Conservation (phyloP, 2,329 filamentous ascomycete species). For the Lithohypha guttulata region DNA sequence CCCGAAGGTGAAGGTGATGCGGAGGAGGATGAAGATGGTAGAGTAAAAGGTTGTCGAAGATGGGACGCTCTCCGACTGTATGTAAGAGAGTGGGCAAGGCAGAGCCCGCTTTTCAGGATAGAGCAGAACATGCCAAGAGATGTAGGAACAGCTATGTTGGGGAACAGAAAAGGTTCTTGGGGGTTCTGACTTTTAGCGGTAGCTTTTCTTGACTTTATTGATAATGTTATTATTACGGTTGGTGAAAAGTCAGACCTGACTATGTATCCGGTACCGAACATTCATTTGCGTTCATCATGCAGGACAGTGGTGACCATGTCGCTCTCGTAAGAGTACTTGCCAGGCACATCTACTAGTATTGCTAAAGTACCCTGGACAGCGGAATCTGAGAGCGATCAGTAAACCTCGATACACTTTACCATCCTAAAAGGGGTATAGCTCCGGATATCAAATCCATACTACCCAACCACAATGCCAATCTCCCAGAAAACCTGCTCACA, state of each 20-base stretch:
- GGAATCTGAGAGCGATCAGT: too few relatives aligned
- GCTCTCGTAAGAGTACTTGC: too few relatives aligned
- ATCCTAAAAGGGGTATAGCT: too few relatives aligned
- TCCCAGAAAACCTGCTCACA: background rate
- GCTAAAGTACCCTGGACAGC: too few relatives aligned
- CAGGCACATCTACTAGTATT: too few relatives aligned
- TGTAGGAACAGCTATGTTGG: constrained; percentile 8
- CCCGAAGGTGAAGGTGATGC: constrained; percentile 23
- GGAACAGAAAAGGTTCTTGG: constrained; percentile 8
- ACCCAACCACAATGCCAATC: background rate
- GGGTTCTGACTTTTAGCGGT: background rate
- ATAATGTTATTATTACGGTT: too few relatives aligned
- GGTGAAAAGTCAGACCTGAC: too few relatives aligned
- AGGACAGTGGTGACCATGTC: too few relatives aligned
- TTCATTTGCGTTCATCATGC: background rate
- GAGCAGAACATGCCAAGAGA: constrained; percentile 7
- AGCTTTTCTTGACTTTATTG: too few relatives aligned
- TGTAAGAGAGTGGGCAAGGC: constrained; percentile 78
- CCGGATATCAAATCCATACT: background rate
- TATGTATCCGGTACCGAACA: background rate
- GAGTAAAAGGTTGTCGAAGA: constrained; percentile 48
- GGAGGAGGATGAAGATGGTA: constrained; percentile 37
- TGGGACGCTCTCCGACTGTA: constrained; percentile 80
- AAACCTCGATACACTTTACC: too few relatives aligned
- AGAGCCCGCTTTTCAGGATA: constrained; percentile 62